phyloP scores from a whole-genome alignment of 352 stramenopile species.

The Globisporangium uncinulatum region DNA sequence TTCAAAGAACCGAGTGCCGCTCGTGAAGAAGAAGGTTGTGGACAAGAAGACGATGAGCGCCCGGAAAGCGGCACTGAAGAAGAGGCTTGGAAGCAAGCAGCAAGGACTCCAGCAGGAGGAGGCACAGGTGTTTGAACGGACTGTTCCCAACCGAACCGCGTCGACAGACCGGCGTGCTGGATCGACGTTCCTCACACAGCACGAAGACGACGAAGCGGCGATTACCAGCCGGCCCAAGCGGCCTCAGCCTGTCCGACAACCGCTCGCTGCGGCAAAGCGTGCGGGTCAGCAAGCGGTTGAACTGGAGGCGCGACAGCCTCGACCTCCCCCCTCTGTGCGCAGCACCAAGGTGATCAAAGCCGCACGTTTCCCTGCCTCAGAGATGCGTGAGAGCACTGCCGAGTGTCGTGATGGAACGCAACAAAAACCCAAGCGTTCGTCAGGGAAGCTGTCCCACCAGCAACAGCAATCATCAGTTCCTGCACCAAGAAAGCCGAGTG shows the following conservation, averaged over 20 bases:
- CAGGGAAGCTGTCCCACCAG: not conserved
- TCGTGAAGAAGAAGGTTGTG: not conserved
- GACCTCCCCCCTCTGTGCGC: slow-evolving; percentile 5
- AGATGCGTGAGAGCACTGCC: not conserved
- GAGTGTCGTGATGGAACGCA: not conserved
- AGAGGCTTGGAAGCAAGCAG: slow-evolving; percentile 24
- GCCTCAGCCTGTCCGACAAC: not conserved
- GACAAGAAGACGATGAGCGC: slow-evolving; percentile 14
- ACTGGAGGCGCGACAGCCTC: not conserved
- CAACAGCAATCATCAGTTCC: not conserved
- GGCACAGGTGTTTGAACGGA: not conserved
- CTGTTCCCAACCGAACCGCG: not conserved
- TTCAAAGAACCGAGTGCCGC: not conserved
- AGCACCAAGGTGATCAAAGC: not conserved
- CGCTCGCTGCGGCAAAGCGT: not conserved
- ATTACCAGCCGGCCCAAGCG: slow-evolving; percentile 1
- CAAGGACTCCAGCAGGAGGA: not conserved
- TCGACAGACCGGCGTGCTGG: not conserved
- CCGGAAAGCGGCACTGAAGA: slow-evolving; percentile 37
- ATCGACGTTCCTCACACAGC: slow-evolving; percentile 37
- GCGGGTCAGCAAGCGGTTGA: not conserved
- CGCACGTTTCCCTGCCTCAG: not conserved
- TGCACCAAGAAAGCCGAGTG: slow-evolving; percentile 2
- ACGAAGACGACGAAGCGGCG: slow-evolving; percentile 31
- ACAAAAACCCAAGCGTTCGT: not conserved